Conservation (phyloP, 2,329 filamentous ascomycete genomes). For the Nigrospora oryzae region DNA sequence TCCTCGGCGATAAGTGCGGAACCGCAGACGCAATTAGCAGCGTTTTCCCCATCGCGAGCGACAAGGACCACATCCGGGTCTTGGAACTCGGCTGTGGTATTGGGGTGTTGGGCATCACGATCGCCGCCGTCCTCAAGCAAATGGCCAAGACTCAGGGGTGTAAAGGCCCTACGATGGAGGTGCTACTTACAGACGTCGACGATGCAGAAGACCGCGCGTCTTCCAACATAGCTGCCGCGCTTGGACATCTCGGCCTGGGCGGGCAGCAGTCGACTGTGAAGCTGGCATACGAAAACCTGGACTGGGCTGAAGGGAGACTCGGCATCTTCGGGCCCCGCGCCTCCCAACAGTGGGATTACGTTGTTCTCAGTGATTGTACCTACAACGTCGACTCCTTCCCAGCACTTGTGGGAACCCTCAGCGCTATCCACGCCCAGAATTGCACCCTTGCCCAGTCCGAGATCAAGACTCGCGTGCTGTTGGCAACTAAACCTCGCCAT, state of each 20-base stretch:
- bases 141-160: conserved; percentile 10
- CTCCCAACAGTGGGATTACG: conserved; percentile 37
- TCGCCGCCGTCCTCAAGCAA: conserved; percentile 26
- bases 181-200: conserved; percentile 47
- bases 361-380: conserved; percentile 52
- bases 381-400: conserved; percentile 51
- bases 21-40: conserved; percentile 2
- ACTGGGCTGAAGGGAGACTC: conserved; percentile 44
- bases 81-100: conserved; percentile 50
- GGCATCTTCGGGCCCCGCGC: conserved; percentile 34
- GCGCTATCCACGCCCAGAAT: conserved; percentile 34
- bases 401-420: conserved; percentile 43
- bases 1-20: conserved; percentile 19
- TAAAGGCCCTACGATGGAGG: conserved; percentile 10
- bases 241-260: not conserved
- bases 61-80: conserved; percentile 26
- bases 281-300: conserved; percentile 44
- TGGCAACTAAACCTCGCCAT: conserved; percentile 50
- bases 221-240: conserved; percentile 31
- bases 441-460: conserved; percentile 1
- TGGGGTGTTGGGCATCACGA: conserved; percentile 43
- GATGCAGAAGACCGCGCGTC: conserved; percentile 42
- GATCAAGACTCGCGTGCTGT: conserved; percentile 32
- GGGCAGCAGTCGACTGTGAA: not conserved
- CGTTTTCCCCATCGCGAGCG: conserved; percentile 9